A percentile compares a stretch with the other conserved stretches of the same genome.
phyloP scores from a whole-genome alignment of 2,329 filamentous ascomycete genomes.

The Tympanopsis confertula region DNA sequence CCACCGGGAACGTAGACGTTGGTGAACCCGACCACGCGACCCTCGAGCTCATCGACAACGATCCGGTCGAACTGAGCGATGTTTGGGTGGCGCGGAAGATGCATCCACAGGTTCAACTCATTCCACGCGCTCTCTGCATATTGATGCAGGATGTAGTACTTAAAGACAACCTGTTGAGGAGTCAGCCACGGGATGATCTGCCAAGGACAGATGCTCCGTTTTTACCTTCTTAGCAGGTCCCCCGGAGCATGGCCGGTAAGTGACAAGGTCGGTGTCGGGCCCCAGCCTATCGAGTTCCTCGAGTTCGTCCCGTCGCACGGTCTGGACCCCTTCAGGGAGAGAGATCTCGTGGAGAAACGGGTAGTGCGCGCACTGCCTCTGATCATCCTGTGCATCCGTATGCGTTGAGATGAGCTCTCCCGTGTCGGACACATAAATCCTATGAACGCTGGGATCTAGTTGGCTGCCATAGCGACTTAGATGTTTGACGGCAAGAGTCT shows the following conservation, averaged over 20 bases:
- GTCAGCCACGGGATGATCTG: conserved; percentile 4
- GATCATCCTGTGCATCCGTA: conserved; percentile 13
- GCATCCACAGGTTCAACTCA: conserved; percentile 21
- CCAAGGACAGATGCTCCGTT: conserved; percentile 4
- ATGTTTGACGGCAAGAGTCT: conserved; percentile 11
- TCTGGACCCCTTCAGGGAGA: conserved; percentile 7
- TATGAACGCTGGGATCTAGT: conserved; percentile 7
- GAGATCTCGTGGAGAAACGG: conserved; percentile 9
- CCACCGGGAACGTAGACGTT: conserved; percentile 19
- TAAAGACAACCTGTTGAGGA: conserved; percentile 14
- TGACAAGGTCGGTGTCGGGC: conserved; percentile 14
- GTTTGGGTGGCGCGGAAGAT: conserved; percentile 21
- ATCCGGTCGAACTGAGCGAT: conserved; percentile 21
- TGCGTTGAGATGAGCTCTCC: conserved; percentile 11
- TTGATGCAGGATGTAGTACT: conserved; percentile 17
- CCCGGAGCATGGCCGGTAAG: conserved; percentile 7
- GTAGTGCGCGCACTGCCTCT: conserved; percentile 12
- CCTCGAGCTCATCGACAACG: conserved; percentile 18
- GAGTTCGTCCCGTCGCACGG: conserved; percentile 10
- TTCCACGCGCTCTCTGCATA: conserved; percentile 13
- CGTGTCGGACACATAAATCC: conserved; percentile 9
- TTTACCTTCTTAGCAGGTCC: conserved; percentile 3
- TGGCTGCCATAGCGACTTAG: conserved; percentile 7
- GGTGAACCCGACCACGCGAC: conserved; percentile 23
- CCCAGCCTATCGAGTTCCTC: conserved; percentile 15